phyloP scores from a whole-genome alignment of 495 filamentous ascomycete genomes.

The Bryoglossum gracile region DNA sequence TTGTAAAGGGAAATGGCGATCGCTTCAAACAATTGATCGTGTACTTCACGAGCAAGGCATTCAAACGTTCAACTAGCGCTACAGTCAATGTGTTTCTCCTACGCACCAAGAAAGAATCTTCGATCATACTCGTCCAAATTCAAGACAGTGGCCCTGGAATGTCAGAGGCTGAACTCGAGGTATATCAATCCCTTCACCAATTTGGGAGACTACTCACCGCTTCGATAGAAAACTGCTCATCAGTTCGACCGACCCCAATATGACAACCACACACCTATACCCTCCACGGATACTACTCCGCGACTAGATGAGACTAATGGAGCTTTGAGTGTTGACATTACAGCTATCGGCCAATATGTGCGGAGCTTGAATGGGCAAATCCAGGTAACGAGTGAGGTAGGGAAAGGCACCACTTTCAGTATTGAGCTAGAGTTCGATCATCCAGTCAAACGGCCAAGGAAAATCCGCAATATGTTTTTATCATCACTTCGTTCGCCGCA shows the following conservation, averaged over 20 bases:
- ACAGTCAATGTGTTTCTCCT: no score
- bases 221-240: no score
- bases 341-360: conserved; percentile 74
- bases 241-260: no score
- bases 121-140: conserved; percentile 66
- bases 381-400: conserved; percentile 75
- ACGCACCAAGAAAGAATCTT: no score
- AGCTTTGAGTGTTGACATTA: conserved; percentile 73
- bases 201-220: no score
- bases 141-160: conserved; percentile 81
- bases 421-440: conserved; percentile 57
- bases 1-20: conserved; percentile 74
- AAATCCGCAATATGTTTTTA: background rate
- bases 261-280: no score
- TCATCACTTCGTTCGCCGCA: no score
- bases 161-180: conserved; percentile 59
- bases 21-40: conserved; percentile 74
- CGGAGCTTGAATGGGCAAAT: conserved; percentile 86
- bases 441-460: background rate
- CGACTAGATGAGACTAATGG: conserved; percentile 4
- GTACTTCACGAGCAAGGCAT: conserved; percentile 82
- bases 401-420: conserved; percentile 76
- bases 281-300: conserved; percentile 21
- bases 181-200: no score
- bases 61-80: conserved; percentile 88